Evolutionary conservation across 371 early-diverging fungal species (phyloP).

Genomic region (Mucor plumbeus): DNA sequence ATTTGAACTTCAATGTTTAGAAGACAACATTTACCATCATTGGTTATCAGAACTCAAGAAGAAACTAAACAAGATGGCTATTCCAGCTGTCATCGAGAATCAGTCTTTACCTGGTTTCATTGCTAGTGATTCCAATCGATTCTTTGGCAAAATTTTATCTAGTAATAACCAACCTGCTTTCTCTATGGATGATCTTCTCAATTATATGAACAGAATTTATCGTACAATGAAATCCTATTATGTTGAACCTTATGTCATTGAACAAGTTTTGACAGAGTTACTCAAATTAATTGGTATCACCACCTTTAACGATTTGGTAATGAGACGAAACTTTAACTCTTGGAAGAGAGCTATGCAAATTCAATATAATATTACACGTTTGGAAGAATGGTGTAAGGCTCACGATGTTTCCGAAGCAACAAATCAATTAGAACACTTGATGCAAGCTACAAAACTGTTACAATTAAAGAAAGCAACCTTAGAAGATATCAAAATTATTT

Average conservation of each 20-base stretch:
- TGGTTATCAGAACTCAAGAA: conserved; percentile 97
- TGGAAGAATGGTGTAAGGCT: conserved; percentile 98
- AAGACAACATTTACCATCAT: conserved; percentile 71
- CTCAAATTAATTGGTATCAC: conserved; percentile 90
- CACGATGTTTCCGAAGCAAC: conserved; percentile 90
- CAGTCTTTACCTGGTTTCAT: conserved; percentile 91
- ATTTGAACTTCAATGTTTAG: conserved; percentile 68
- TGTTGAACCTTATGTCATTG: conserved; percentile 78
- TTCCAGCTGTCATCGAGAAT: conserved; percentile 92
- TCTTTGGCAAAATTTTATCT: conserved; percentile 81
- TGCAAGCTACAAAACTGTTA: conserved; percentile 94
- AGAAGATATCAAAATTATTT: conserved; percentile 92
- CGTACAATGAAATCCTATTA: conserved; percentile 95
- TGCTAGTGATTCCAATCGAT: conserved; percentile 86
- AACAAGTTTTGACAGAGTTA: conserved; percentile 89
- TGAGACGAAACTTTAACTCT: conserved; percentile 87
- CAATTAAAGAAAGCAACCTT: conserved; percentile 92
- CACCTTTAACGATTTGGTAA: conserved; percentile 94
- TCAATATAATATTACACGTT: conserved; percentile 94
- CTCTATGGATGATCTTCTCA: conserved; percentile 91
- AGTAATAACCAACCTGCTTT: conserved; percentile 75
- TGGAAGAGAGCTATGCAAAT: conserved; percentile 96
- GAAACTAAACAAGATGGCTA: conserved; percentile 88
- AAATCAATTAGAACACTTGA: conserved; percentile 87
- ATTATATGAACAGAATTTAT: conserved; percentile 89